Evolutionary conservation across 2,329 filamentous ascomycete species (phyloP).

Genomic region (Aspergillus pseudotamarii): DNA sequence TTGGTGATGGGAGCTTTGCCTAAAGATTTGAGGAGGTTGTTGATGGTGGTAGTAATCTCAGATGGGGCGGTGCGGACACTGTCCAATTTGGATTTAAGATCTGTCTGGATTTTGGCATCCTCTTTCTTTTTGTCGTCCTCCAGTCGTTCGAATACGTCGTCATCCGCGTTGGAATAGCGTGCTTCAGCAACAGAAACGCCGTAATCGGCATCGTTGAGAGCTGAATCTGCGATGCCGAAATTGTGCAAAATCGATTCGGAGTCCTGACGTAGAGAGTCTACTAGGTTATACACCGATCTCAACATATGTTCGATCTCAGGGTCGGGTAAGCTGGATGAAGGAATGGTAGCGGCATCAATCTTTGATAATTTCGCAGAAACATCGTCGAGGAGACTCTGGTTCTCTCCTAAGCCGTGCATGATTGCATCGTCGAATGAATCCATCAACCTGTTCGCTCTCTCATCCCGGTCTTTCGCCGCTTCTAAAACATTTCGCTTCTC

Average conservation of each 20-base stretch:
- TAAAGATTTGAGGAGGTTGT: slow-evolving; percentile 41
- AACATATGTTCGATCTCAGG: slow-evolving; percentile 43
- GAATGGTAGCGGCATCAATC: slow-evolving; percentile 37
- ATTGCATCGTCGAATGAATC: slow-evolving; percentile 55
- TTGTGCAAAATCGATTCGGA: slow-evolving; percentile 50
- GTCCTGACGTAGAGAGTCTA: slow-evolving; percentile 45
- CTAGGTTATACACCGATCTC: slow-evolving; percentile 39
- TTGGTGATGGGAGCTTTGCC: slow-evolving; percentile 32
- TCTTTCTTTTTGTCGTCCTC: slow-evolving; percentile 53
- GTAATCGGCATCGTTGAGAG: slow-evolving; percentile 56
- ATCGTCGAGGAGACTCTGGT: slow-evolving; percentile 54
- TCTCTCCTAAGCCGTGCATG: slow-evolving; percentile 53
- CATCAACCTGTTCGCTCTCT: slow-evolving; percentile 54
- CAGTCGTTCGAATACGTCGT: slow-evolving; percentile 46
- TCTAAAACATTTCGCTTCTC: slow-evolving; percentile 55
- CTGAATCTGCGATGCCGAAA: slow-evolving; percentile 53
- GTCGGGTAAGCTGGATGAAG: slow-evolving; percentile 36
- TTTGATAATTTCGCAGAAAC: slow-evolving; percentile 48
- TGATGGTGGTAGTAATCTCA: slow-evolving; percentile 40
- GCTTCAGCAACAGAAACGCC: slow-evolving; percentile 58
- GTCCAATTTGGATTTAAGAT: slow-evolving; percentile 45
- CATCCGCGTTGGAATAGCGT: slow-evolving; percentile 46
- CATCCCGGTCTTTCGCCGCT: slow-evolving; percentile 53
- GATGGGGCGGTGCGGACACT: slow-evolving; percentile 44
- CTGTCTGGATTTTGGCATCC: slow-evolving; percentile 48